Percentiles rank a stretch among this genome's conserved stretches.
These are phyloP conservation scores for Boechera divaricarpa DNA, from an alignment of 345 rosid species.

Conservation along the genomic window DNA sequence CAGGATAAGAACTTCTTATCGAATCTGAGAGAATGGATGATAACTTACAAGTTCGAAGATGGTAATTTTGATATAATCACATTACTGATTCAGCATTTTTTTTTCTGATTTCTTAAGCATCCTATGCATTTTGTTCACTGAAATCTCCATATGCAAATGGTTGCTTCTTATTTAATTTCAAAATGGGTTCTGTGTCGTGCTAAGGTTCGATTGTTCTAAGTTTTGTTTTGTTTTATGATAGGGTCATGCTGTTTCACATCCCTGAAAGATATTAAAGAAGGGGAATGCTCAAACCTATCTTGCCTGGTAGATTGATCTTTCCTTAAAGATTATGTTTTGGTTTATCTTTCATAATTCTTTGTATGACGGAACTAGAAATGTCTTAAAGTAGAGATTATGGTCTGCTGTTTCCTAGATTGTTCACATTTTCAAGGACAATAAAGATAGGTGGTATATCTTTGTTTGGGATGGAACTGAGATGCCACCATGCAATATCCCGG, in stretches of 20 bases:
- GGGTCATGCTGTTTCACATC: conserved; percentile 40
- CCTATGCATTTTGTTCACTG: not conserved
- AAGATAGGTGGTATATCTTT: conserved; percentile 29
- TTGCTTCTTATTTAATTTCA: not conserved
- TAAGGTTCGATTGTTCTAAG: not conserved
- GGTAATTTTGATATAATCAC: conserved; percentile 10
- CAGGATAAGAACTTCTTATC: conserved; percentile 35
- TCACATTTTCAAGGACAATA: conserved; percentile 33
- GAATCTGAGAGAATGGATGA: conserved; percentile 35
- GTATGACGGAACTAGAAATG: not conserved
- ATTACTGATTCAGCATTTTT: not conserved
- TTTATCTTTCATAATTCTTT: not conserved
- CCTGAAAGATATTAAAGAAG: conserved; percentile 41
- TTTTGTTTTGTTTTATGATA: conserved; percentile 20
- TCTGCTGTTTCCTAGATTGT: conserved; percentile 27
- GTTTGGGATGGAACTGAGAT: conserved; percentile 46
- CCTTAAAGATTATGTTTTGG: not conserved
- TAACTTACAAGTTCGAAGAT: conserved; percentile 23
- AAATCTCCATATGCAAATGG: conserved; percentile 6
- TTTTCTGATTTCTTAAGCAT: not conserved
- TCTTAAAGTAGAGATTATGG: not conserved
- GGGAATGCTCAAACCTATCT: conserved; percentile 25
- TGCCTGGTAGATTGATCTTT: conserved; percentile 23
- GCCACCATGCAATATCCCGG: conserved; percentile 33
- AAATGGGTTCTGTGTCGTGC: not conserved